Base-by-base conservation (phyloP, 768 basidiomycete species). In the Phlegmacium glaucopus region DNA sequence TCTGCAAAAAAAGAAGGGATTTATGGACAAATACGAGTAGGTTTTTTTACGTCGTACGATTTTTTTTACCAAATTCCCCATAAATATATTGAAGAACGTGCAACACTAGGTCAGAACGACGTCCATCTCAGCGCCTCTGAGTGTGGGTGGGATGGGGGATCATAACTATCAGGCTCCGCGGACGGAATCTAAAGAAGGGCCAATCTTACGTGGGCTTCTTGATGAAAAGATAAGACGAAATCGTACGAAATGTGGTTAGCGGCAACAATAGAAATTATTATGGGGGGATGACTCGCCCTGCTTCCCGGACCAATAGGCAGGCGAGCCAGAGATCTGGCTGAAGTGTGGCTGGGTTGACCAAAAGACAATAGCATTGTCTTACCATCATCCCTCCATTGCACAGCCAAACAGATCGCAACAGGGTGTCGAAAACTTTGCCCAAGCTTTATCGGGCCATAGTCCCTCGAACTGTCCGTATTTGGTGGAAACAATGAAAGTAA, bases 341-440 rank as follows among this genome's bases (percentile, higher is more conserved):
- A 34, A 3, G n/a, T 34, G 11, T 34, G 32, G 32, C 32, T 34
- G 32, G n/a, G 10, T 6, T 13, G 59, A 55, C 44, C 43, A 59
- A 61, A 68, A 69, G 67, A 78, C 76, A 78, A 78, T 78, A 78
- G 65, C 63, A 59, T n/a, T n/a, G 41, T 35, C 28, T 27, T 39
- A 30, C 46, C 39, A 39, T 42, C 43, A 44, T 50, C 42, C 43
- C 66, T 66, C 66, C 74, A 76, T 69, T 63, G 40, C 64, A 46
- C 57, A 65, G 56, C 66, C 71, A 69, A 68, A 67, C 52, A 67
- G 44, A 42, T 62, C 57, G 59, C 53, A 64, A 62, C 60, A 58
- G 16, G 44, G n/a, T 17, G 32, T 48, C 29, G 47, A 27, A 38
- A 45, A 39, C 46, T 44, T 49, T 54, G 52, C 41, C 51, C 55